These are phyloP conservation scores for Odontarrhena argentea DNA, from an alignment of 345 rosid genomes.

Conservation along the genomic window DNA sequence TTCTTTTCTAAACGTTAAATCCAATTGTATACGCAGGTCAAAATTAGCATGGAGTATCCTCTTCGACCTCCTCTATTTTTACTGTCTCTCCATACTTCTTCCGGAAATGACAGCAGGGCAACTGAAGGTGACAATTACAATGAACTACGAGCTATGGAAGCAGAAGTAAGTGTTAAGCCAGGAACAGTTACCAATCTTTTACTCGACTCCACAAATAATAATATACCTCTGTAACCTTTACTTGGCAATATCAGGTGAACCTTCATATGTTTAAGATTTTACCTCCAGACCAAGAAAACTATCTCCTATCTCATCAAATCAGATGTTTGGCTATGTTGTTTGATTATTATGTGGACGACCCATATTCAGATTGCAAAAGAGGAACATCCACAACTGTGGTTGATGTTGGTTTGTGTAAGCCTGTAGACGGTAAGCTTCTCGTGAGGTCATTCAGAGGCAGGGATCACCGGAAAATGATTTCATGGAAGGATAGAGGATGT, in stretches of 20 bases:
- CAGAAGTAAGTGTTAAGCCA: conserved; percentile 59
- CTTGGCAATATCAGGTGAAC: conserved; percentile 59
- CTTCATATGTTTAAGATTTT: conserved; percentile 72
- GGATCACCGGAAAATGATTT: conserved; percentile 87
- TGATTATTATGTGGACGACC: conserved; percentile 73
- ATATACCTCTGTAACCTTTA: background rate
- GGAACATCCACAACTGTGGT: conserved; percentile 58
- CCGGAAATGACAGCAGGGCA: conserved; percentile 44
- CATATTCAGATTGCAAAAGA: conserved; percentile 51
- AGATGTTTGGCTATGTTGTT: conserved; percentile 77
- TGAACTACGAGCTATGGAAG: conserved; percentile 88
- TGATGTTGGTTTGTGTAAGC: conserved; percentile 85
- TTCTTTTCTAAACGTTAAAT: conserved; percentile 20
- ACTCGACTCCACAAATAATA: background rate
- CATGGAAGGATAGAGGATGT: conserved; percentile 79
- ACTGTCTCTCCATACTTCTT: conserved; percentile 48
- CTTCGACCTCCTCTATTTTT: conserved; percentile 79
- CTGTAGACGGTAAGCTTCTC: conserved; percentile 70
- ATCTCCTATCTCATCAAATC: conserved; percentile 71
- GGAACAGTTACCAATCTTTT: conserved; percentile 7
- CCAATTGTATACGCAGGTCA: conserved; percentile 54
- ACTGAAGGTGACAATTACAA: conserved; percentile 57
- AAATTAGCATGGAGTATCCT: conserved; percentile 86
- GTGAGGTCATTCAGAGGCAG: conserved; percentile 84
- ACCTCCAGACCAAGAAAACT: conserved; percentile 62